phyloP scores from a whole-genome alignment of 441 rosid genomes.

The Erodium moschatum region DNA sequence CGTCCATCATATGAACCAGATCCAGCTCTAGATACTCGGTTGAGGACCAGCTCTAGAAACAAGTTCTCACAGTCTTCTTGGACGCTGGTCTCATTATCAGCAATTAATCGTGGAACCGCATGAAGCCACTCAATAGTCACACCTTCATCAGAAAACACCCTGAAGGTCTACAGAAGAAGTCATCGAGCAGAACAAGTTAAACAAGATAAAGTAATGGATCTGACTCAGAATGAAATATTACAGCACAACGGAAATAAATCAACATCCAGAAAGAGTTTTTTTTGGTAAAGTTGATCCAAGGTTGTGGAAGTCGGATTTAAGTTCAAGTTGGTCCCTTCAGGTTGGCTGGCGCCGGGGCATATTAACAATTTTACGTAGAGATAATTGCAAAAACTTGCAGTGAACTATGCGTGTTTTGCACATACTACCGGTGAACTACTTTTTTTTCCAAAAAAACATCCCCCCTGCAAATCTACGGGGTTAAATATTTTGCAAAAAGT shows the following conservation, averaged over 20 bases:
- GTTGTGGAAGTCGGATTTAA: neutral
- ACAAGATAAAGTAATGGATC: constrained; percentile 13
- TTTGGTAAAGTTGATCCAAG: neutral
- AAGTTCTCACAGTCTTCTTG: constrained; percentile 90
- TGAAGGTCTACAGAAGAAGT: constrained; percentile 46
- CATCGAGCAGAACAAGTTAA: neutral
- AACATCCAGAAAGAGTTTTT: neutral
- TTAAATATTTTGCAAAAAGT: no score
- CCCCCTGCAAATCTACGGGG: no score
- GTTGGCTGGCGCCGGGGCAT: neutral
- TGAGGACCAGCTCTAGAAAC: constrained; percentile 74
- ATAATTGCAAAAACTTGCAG: no score
- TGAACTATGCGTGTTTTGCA: no score
- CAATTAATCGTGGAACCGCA: constrained; percentile 70
- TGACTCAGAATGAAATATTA: neutral
- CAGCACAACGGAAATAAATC: neutral
- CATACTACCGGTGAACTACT: no score
- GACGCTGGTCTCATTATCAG: constrained; percentile 78
- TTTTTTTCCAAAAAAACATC: no score
- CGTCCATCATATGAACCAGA: constrained; percentile 25
- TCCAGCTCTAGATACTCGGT: constrained; percentile 54
- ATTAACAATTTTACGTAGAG: no score
- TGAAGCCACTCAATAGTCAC: constrained; percentile 74
- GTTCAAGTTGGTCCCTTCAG: neutral
- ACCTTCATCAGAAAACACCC: constrained; percentile 47